Conservation (phyloP, 2,329 filamentous ascomycete species). For the Beauveria scarabaeidicola region DNA sequence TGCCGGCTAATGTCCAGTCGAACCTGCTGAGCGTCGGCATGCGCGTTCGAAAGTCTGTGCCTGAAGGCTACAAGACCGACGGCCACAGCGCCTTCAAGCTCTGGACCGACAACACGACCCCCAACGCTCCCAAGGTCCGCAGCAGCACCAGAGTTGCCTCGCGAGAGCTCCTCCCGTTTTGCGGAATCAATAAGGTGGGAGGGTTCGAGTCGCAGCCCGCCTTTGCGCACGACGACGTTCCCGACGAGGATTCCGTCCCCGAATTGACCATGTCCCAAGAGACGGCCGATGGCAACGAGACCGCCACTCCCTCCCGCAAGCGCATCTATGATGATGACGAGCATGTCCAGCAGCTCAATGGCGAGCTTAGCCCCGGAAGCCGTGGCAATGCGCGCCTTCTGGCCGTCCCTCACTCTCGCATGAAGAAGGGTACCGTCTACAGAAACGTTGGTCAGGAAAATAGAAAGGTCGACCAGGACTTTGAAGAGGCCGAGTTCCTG, state of each 20-base stretch:
- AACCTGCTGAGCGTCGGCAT: constrained; percentile 88
- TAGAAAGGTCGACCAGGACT: constrained; percentile 42
- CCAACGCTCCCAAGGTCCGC: constrained; percentile 8
- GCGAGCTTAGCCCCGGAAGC: constrained; percentile 32
- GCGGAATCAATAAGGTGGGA: constrained; percentile 68
- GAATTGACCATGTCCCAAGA: constrained; percentile 49
- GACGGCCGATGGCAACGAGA: constrained; percentile 32
- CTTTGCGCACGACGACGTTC: constrained; percentile 18
- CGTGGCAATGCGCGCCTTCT: constrained; percentile 35
- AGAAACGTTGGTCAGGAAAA: constrained; percentile 38
- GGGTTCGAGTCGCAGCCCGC: constrained; percentile 54
- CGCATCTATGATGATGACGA: constrained; percentile 38
- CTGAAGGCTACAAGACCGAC: constrained; percentile 83
- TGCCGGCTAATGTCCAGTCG: constrained; percentile 63
- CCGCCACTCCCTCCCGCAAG: constrained; percentile 32
- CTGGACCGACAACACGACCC: constrained; percentile 32
- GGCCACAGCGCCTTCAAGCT: constrained; percentile 41
- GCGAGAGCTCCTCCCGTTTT: constrained; percentile 69
- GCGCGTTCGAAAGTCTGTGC: constrained; percentile 86
- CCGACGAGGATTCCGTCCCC: constrained; percentile 33
- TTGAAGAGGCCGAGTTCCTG: constrained; percentile 61
- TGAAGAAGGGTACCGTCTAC: constrained; percentile 18
- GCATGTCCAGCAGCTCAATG: constrained; percentile 27
- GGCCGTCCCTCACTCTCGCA: constrained; percentile 36
- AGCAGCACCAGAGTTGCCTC: constrained; percentile 23